Conservation (phyloP, 768 basidiomycete species). For the Rhodocollybia butyracea region DNA sequence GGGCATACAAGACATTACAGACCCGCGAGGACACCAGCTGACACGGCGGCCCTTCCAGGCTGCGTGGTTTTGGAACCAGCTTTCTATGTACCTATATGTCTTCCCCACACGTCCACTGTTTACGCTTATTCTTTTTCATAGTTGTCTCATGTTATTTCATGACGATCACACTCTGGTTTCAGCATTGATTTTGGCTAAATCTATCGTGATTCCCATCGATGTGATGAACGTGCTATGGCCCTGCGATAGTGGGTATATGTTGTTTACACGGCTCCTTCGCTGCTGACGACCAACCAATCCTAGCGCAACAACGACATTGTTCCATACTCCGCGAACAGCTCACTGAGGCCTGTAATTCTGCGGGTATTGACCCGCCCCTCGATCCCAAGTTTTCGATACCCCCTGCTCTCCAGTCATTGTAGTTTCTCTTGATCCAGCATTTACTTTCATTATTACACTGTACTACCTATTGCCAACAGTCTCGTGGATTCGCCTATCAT, state of each 20-base stretch:
- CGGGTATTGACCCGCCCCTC: slow-evolving; percentile 7
- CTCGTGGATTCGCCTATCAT: background rate
- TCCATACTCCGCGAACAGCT: slow-evolving; percentile 10
- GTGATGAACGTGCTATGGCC: slow-evolving; percentile 72
- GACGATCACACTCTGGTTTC: slow-evolving; percentile 53
- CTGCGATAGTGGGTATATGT: slow-evolving; percentile 30
- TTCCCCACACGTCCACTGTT: background rate
- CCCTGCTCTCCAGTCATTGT: slow-evolving; percentile 6
- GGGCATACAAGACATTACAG: slow-evolving; percentile 50
- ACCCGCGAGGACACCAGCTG: slow-evolving; percentile 50
- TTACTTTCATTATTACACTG: background rate
- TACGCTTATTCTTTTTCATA: slow-evolving; percentile 17
- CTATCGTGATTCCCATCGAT: slow-evolving; percentile 60
- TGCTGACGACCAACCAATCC: background rate
- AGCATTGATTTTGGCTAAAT: slow-evolving; percentile 65
- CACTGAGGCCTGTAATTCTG: slow-evolving; percentile 4
- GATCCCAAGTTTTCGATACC: slow-evolving; percentile 26
- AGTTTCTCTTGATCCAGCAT: too few species aligned
- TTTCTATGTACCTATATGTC: slow-evolving; percentile 50
- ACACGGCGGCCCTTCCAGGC: slow-evolving; percentile 68
- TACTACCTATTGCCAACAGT: background rate
- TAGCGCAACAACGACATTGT: slow-evolving; percentile 11
- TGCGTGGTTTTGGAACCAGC: slow-evolving; percentile 68
- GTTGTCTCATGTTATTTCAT: slow-evolving; percentile 65
- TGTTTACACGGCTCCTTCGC: too few species aligned